phyloP scores from a whole-genome alignment of 1,139 yeast genomes.

The Debaryomycetaceae sp. region DNA sequence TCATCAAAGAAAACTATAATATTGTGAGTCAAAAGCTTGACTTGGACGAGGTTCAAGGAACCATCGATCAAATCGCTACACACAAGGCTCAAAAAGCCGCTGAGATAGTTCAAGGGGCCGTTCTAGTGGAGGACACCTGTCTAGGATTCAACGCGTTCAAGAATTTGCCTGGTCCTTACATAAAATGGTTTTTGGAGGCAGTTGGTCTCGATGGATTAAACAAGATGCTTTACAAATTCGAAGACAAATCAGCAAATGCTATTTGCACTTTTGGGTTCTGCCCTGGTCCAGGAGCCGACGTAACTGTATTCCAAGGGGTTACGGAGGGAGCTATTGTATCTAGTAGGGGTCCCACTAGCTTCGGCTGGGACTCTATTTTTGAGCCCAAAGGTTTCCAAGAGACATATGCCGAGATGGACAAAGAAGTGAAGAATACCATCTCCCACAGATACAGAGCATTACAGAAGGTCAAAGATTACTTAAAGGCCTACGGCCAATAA shows the following conservation, averaged over 20 bases:
- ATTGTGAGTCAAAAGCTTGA: constrained; percentile 67
- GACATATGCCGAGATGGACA: constrained; percentile 93
- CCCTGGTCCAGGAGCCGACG: constrained; percentile 72
- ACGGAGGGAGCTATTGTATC: constrained; percentile 78
- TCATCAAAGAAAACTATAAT: constrained; percentile 48
- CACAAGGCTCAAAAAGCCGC: constrained; percentile 85
- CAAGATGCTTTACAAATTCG: constrained; percentile 74
- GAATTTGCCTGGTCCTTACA: constrained; percentile 84
- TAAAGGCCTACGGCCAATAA: constrained; percentile 16
- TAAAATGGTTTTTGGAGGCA: constrained; percentile 81
- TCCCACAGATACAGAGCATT: constrained; percentile 88
- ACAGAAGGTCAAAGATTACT: constrained; percentile 60
- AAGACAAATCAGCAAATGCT: constrained; percentile 82
- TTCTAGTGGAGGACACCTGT: constrained; percentile 93
- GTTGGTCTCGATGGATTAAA: constrained; percentile 74
- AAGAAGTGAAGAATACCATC: constrained; percentile 67
- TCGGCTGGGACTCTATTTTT: constrained; percentile 95
- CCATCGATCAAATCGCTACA: constrained; percentile 74
- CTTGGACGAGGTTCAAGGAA: constrained; percentile 87
- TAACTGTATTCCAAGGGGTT: constrained; percentile 76
- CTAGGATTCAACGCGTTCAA: constrained; percentile 78
- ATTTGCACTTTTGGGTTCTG: constrained; percentile 92
- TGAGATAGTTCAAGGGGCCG: constrained; percentile 58
- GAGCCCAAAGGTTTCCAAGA: constrained; percentile 66
- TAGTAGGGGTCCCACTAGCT: constrained; percentile 72